A percentile compares a stretch with the other conserved stretches of the same genome.
These are phyloP conservation scores for Lachancea quebecensis DNA, from an alignment of 805 yeast genomes.

Conservation along the genomic window DNA sequence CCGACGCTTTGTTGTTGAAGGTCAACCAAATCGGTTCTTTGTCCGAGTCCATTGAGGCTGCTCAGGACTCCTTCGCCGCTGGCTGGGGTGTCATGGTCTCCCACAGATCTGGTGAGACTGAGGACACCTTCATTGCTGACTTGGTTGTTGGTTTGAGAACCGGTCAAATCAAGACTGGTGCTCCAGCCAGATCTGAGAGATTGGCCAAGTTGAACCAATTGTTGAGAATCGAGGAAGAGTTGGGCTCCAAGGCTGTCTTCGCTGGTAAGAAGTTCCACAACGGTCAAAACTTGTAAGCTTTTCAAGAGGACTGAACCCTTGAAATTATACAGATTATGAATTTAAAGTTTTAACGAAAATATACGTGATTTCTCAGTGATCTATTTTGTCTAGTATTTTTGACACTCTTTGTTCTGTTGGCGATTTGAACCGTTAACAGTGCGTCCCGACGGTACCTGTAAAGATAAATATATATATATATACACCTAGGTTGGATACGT, in stretches of 20 bases:
- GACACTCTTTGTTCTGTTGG: neutral
- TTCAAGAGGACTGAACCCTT: neutral
- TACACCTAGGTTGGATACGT: too few relatives aligned
- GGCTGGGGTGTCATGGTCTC: conserved; percentile 99
- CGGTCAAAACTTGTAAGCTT: conserved; percentile 35
- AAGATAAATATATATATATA: too few relatives aligned
- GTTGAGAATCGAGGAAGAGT: conserved; percentile 96
- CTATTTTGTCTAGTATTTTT: neutral
- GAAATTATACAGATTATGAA: conserved; percentile 7
- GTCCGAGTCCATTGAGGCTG: conserved; percentile 95
- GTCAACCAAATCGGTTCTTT: conserved; percentile 98
- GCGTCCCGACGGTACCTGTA: too few relatives aligned
- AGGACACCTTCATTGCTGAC: conserved; percentile 97
- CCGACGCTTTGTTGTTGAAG: conserved; percentile 90
- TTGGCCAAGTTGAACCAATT: conserved; percentile 98
- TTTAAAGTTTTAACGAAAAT: conserved; percentile 7
- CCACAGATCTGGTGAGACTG: conserved; percentile 99
- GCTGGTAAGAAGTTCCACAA: conserved; percentile 89
- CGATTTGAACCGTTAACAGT: neutral
- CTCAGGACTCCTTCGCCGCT: conserved; percentile 88
- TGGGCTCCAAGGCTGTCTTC: conserved; percentile 94
- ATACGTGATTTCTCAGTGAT: neutral
- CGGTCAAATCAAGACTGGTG: conserved; percentile 99
- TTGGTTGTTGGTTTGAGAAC: conserved; percentile 95
- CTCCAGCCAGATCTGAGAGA: conserved; percentile 99